These are phyloP conservation scores for Alternaria ethzedia DNA, from an alignment of 2,329 filamentous ascomycete genomes.

Conservation along the genomic window DNA sequence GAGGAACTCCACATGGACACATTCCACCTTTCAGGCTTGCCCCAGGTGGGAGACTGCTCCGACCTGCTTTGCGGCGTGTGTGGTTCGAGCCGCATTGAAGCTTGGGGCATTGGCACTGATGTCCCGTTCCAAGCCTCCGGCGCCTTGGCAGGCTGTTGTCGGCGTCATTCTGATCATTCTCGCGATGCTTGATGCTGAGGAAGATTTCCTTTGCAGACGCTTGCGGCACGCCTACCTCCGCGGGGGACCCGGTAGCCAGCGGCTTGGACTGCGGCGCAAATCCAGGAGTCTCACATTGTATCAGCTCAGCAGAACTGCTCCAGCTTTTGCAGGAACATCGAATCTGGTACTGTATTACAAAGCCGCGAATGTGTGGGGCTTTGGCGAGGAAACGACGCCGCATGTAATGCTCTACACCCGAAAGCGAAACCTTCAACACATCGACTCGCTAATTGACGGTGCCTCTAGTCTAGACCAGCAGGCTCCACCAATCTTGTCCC, in stretches of 20 bases:
- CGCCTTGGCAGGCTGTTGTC: slow-evolving; percentile 4
- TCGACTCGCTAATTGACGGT: not conserved
- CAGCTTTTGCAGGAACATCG: no score
- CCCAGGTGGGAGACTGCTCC: slow-evolving; percentile 7
- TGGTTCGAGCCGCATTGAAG: slow-evolving; percentile 11
- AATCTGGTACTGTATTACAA: not conserved
- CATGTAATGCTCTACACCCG: not conserved
- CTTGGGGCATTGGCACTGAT: not conserved
- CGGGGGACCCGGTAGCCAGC: not conserved
- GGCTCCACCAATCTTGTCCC: not conserved
- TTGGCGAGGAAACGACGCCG: not conserved
- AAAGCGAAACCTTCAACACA: not conserved
- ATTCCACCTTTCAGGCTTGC: not conserved
- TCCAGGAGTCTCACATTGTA: not conserved
- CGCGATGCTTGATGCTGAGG: not conserved
- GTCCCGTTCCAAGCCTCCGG: slow-evolving; percentile 10
- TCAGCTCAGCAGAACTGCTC: not conserved
- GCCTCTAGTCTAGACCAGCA: slow-evolving; percentile 8
- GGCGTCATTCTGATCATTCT: slow-evolving; percentile 3
- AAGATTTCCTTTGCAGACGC: not conserved
- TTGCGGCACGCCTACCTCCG: not conserved
- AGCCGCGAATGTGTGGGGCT: not conserved
- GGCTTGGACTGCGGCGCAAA: not conserved
- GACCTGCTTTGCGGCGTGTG: slow-evolving; percentile 1
- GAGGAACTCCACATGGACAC: not conserved